phyloP scores from a whole-genome alignment of 345 rosid species.

The Aethionema arabicum region DNA sequence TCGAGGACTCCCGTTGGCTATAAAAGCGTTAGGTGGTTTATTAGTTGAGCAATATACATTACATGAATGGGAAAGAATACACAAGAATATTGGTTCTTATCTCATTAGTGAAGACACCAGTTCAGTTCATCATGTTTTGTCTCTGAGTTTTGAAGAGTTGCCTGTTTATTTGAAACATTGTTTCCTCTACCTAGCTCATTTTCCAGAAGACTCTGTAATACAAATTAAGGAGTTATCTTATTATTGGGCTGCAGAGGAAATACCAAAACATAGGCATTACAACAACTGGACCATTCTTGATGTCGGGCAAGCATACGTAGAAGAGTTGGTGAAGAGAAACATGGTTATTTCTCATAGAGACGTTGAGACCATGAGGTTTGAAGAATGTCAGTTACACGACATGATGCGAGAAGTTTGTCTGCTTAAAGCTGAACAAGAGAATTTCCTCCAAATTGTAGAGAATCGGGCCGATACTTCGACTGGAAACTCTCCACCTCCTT shows the following conservation, averaged over 20 bases:
- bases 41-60: not conserved
- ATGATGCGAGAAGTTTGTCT: no score
- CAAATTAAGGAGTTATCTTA: not conserved
- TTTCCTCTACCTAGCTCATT: slow-evolving; percentile 26
- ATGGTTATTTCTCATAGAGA: slow-evolving; percentile 42
- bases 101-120: not conserved
- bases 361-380: no score
- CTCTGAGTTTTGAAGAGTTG: no score
- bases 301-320: slow-evolving; percentile 27
- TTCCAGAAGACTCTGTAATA: slow-evolving; percentile 33
- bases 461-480: no score
- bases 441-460: no score
- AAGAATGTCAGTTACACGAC: no score
- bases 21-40: slow-evolving; percentile 15
- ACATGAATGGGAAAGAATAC: not conserved
- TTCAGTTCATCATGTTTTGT: not conserved
- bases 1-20: slow-evolving; percentile 16
- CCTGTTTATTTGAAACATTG: slow-evolving; percentile 17
- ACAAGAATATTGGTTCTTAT: not conserved
- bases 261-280: no score
- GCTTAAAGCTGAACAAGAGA: no score
- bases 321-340: slow-evolving; percentile 31
- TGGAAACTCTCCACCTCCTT: no score
- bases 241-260: no score
- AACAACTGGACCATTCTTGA: no score